These are phyloP conservation scores for Allium cepa DNA, from an alignment of 106 monocot species.

Conservation along the genomic window DNA sequence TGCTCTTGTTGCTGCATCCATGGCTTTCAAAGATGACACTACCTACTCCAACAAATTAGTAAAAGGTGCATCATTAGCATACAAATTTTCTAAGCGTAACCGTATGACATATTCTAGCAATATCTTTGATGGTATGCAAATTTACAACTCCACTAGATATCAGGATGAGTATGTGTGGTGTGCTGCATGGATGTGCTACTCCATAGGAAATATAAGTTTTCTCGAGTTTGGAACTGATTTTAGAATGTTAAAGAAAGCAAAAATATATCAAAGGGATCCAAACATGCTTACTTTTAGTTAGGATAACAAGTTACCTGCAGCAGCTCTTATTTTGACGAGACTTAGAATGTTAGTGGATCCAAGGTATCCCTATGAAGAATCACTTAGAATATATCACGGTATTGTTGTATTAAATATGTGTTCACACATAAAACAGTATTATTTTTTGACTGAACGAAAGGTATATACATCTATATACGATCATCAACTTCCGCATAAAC, in stretches of 20 bases:
- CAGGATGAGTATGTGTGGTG: conserved; percentile 7
- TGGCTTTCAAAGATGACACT: conserved; percentile 10
- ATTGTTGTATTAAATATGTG: no score
- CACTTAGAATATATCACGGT: no score
- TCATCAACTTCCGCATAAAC: no score
- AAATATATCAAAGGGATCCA: conserved; percentile 13
- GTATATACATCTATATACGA: no score
- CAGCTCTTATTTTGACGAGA: no score
- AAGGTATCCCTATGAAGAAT: no score
- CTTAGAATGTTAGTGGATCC: no score
- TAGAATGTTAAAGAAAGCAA: conserved; percentile 25
- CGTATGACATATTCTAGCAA: conserved; percentile 8
- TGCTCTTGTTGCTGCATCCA: conserved; percentile 28
- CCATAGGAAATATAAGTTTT: conserved; percentile 26
- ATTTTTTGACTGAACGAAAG: no score
- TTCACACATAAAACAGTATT: no score
- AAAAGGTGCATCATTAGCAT: conserved; percentile 8
- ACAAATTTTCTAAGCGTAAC: neutral
- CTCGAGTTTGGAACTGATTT: conserved; percentile 21
- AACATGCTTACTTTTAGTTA: no score
- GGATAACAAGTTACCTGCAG: no score
- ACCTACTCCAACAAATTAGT: conserved; percentile 10
- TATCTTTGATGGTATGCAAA: conserved; percentile 11
- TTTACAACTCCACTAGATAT: conserved; percentile 26
- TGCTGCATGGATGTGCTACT: conserved; percentile 19